Base-by-base conservation (phyloP, 129 eudicot species). In the Saposhnikovia divaricata region DNA sequence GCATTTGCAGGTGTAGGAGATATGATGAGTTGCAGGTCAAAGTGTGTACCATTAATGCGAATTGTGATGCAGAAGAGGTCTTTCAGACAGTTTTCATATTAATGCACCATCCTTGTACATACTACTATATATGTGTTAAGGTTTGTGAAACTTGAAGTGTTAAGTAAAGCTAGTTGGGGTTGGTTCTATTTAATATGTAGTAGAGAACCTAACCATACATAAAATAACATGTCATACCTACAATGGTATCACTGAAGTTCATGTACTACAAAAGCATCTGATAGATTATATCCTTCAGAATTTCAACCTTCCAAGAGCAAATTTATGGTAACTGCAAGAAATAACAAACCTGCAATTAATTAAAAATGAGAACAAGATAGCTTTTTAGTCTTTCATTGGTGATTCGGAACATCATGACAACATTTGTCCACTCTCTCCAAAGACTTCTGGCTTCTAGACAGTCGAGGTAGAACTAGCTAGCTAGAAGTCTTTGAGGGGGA, bases 401-500 rank as follows among this genome's bases (percentile, higher is more conserved):
- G 16, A n/a, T 38, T 21, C 34, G 6, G 48, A 72, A 70, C 46
- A 38, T 39, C 21, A 43, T 40, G 77, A 73, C 31, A 73, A 73
- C 77, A 23, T 25, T 73, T 73, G 77, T 73, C 53, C 77, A 73
- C 55, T 73, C 77, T 12, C 55, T 13, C 55, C 55, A 73, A 73
- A 73, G 57, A 44, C 57, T 44, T 47, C 77, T 43, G 8, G 55
- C 53, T n/a, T 72, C 72, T 15, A 75, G 51, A 18, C 15, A 42
- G 2, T 73, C 4, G 1, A 68, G 47, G 72, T 37, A 14, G 46
- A 51, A 27, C 73, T 68, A 68, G 73, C 23, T 68, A 68, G 76
- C 84, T 76, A 44, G 84, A 84, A 84, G 80, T 80, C 87, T 76
- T 84, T 80, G 80, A 77, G 75, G 83, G 87, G 81, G 84, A 84